Evolutionary conservation across 2,329 filamentous ascomycete genomes (phyloP), one percentile per base, ranked within the genome.

Genomic region (Zalaria sp.): DNA sequence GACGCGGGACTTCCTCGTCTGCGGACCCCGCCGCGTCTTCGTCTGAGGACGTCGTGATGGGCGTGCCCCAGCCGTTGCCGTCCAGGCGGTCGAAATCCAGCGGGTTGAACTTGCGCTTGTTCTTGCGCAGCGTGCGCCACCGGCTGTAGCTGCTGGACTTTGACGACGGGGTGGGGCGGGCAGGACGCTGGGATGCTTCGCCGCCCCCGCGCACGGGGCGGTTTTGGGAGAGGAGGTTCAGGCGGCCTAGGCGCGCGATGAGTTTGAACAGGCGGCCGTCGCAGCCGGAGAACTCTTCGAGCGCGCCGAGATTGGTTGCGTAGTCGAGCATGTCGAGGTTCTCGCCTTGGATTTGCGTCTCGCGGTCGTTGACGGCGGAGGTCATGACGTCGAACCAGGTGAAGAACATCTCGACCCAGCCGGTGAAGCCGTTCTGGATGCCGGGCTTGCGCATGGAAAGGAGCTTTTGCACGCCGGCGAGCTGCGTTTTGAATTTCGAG

Each of bases 381-480:
- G 86, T 87, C 64, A 95, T 85, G 42, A 88, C 85, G 59, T 95
- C 89, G 57, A 93, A 93, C 71, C 89, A 93, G 29, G 85, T 91
- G 56, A 95, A 95, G 51, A 94, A 78, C 35, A 85, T 79, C 53
- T 93, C 84, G 67, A 94, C 89, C 88, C 88, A 95, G 8, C 79
- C 77, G 44, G 85, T 82, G 46, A 87, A 83, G 39, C 77, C 66
- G 8, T 68, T 68, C 37, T 75, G 60, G 54, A 77, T 53, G 57
- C 71, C 62, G 57, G 75, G 68, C 49, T 81, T 75, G 45, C 87
- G 75, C 64, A 94, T 75, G 3, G 79, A 75, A 7, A 95, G 72
- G 28, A 96, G 77, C 66, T 93, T 93, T 63, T 87, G 88, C 34
- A 95, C 87, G 0, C 89, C 88, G 1, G 86, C 86, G 53, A 95